Percentiles rank a stretch among this genome's conserved stretches.
Conservation (phyloP, 2,329 filamentous ascomycete species). For the Calonectria crousiana region DNA sequence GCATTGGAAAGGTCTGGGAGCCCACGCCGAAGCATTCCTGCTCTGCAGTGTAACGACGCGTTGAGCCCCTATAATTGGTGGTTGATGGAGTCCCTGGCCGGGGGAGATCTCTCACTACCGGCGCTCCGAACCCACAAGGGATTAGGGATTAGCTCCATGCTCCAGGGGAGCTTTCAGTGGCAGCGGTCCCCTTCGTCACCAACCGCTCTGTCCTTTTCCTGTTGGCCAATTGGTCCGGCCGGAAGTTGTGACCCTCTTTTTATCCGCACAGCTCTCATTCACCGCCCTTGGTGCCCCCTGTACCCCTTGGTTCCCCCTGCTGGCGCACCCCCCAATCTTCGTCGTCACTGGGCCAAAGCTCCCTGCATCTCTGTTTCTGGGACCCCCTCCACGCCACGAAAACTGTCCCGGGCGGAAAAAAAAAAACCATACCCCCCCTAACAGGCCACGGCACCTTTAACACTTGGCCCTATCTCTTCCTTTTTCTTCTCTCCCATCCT, state of each 20-base stretch:
- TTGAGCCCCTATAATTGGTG: conserved; percentile 4
- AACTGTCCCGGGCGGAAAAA: conserved; percentile 29
- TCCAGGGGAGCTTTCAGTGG: conserved; percentile 11
- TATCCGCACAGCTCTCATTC: conserved; percentile 8
- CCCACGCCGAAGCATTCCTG: not conserved
- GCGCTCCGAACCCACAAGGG: not conserved
- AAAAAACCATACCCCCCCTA: conserved; percentile 37
- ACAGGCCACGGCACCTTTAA: conserved; percentile 24
- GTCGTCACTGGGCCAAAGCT: conserved; percentile 15
- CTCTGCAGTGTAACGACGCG: not conserved
- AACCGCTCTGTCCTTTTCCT: conserved; percentile 26
- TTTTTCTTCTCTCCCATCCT: conserved; percentile 25
- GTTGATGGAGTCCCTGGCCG: not conserved
- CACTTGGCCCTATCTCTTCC: conserved; percentile 22
- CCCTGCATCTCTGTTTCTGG: conserved; percentile 11
- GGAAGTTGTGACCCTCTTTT: not conserved
- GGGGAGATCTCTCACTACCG: not conserved
- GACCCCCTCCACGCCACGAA: conserved; percentile 18
- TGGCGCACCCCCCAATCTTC: not conserved
- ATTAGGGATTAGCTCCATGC: not conserved
- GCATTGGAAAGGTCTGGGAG: not conserved
- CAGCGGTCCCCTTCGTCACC: conserved; percentile 28
- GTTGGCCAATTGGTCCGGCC: conserved; percentile 1
- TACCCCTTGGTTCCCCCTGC: not conserved
- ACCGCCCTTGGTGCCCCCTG: not conserved